phyloP scores from a whole-genome alignment of 1,284 basidiomycete genomes.

The Ustilago lituana region DNA sequence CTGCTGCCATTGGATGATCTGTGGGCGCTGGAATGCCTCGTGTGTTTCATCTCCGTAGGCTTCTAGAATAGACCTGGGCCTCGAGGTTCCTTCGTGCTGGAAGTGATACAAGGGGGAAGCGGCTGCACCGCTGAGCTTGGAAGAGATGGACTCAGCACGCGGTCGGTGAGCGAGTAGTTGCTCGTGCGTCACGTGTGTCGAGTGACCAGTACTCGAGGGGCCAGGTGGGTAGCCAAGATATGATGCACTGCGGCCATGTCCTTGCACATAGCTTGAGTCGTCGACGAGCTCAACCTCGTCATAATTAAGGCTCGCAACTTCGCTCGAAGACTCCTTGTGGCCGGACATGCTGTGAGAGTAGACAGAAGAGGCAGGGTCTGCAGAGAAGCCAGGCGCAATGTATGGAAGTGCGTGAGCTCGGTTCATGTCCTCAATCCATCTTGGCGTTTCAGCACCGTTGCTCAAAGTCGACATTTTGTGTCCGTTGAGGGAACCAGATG shows the following conservation, averaged over 20 bases:
- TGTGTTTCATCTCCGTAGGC: constrained; percentile 29
- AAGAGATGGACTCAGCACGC: constrained; percentile 18
- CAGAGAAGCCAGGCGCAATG: constrained; percentile 37
- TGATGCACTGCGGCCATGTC: background rate
- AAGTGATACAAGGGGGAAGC: constrained; percentile 25
- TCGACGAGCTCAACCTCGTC: constrained; percentile 34
- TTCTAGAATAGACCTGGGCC: constrained; percentile 25
- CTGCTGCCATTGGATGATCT: constrained; percentile 57
- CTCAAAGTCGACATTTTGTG: constrained; percentile 9
- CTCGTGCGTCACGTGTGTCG: constrained; percentile 17
- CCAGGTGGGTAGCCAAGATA: constrained; percentile 5
- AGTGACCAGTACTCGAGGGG: constrained; percentile 13
- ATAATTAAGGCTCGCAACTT: constrained; percentile 9
- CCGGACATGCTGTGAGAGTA: constrained; percentile 17
- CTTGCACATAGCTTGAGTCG: background rate
- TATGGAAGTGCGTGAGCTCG: constrained; percentile 30
- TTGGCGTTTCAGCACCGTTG: constrained; percentile 35
- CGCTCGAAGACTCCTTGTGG: constrained; percentile 7
- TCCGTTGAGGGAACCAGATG: constrained; percentile 8
- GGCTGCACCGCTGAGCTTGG: constrained; percentile 16
- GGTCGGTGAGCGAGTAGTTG: constrained; percentile 7
- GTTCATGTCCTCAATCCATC: constrained; percentile 48
- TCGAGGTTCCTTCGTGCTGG: constrained; percentile 48
- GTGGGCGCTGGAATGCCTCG: constrained; percentile 38
- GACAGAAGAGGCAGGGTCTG: constrained; percentile 11